Evolutionary conservation across 202 grass and related monocot genomes (phyloP).

Genomic region (Alloteropsis angusta): DNA sequence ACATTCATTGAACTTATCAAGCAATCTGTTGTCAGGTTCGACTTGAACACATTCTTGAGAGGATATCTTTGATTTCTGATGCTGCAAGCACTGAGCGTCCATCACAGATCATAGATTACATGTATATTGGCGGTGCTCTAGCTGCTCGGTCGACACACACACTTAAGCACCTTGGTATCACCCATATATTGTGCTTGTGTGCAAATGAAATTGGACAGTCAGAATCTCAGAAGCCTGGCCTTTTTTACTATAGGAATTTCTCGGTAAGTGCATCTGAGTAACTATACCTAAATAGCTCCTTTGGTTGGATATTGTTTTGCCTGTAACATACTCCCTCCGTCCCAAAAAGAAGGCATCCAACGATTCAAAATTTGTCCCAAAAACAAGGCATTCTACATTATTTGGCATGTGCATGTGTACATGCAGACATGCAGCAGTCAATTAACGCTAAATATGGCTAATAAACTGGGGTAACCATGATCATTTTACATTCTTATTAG

Average conservation of each 20-base stretch:
- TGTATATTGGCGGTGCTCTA: constrained; percentile 86
- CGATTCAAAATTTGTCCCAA: no score
- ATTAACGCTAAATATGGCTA: no score
- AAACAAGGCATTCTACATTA: no score
- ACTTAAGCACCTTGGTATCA: constrained; percentile 69
- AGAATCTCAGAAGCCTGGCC: constrained; percentile 62
- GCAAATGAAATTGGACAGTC: constrained; percentile 91
- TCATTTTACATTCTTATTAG: no score
- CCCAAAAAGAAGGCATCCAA: no score
- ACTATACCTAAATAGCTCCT: neutral
- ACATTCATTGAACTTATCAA: neutral
- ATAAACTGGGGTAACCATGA: no score
- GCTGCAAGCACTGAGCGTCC: constrained; percentile 84
- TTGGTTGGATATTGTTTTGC: neutral
- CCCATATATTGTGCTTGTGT: constrained; percentile 87
- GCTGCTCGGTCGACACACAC: constrained; percentile 78
- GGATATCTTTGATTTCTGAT: constrained; percentile 87
- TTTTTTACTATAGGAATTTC: constrained; percentile 85
- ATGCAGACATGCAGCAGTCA: no score
- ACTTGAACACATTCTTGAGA: constrained; percentile 94
- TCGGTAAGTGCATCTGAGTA: constrained; percentile 39
- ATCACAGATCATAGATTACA: constrained; percentile 62
- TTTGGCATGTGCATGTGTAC: no score
- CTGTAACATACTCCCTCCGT: no score
- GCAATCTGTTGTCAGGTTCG: constrained; percentile 52